A percentile compares a stretch with the other conserved stretches of the same genome.
Evolutionary conservation across 495 filamentous ascomycete genomes (phyloP).

Genomic region (Neurospora intermedia): DNA sequence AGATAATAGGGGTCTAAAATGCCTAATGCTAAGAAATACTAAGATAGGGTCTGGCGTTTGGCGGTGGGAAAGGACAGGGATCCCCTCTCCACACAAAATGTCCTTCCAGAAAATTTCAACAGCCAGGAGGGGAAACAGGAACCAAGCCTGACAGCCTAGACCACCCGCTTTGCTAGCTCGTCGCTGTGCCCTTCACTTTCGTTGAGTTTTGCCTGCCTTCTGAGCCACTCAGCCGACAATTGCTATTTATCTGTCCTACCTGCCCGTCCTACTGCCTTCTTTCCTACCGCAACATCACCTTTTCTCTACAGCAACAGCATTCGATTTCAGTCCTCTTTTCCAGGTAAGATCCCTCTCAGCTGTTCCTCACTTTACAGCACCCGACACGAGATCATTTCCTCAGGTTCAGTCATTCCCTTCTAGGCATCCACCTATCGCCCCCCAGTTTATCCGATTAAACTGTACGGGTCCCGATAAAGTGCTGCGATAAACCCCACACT

Average conservation of each 20-base stretch:
- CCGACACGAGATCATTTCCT: not conserved
- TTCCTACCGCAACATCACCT: not conserved
- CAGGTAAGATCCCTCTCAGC: not conserved
- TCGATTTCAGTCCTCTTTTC: not conserved
- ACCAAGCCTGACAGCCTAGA: not conserved
- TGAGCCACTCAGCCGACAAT: not conserved
- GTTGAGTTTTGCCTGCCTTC: not conserved
- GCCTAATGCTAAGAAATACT: too few relatives aligned
- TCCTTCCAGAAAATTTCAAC: slow-evolving; percentile 25
- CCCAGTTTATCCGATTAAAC: not conserved
- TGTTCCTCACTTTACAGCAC: not conserved
- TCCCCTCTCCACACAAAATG: slow-evolving; percentile 17
- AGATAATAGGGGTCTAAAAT: too few relatives aligned
- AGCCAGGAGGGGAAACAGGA: not conserved
- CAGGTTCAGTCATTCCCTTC: not conserved
- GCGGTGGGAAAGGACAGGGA: slow-evolving; percentile 7
- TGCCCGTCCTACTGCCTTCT: not conserved
- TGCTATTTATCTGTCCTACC: not conserved
- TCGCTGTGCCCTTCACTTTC: not conserved
- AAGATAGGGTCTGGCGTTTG: too few relatives aligned
- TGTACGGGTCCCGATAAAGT: not conserved
- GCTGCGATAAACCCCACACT: slow-evolving; percentile 12
- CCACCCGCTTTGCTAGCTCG: not conserved
- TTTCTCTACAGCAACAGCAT: not conserved
- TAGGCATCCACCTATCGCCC: not conserved